A percentile compares a stretch with the other conserved stretches of the same genome.
Evolutionary conservation across 768 basidiomycete genomes (phyloP).

Genomic region (Russula olivacea): DNA sequence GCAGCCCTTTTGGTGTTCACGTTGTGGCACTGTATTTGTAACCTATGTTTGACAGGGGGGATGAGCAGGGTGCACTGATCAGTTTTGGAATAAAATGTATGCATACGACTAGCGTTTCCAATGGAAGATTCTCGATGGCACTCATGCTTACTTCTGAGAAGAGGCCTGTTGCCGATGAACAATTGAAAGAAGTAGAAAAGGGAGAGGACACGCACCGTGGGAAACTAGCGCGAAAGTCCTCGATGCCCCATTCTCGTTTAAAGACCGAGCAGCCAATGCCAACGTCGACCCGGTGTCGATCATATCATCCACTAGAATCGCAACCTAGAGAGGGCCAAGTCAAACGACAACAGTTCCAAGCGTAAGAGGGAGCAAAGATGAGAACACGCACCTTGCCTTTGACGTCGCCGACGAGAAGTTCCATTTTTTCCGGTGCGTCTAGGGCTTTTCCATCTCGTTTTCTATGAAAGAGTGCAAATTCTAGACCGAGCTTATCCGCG

Average conservation of each 20-base stretch:
- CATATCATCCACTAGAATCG: constrained; percentile 98
- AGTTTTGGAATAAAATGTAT: background rate
- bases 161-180: constrained; percentile 46
- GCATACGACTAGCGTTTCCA: constrained; percentile 82
- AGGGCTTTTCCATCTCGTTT: constrained; percentile 68
- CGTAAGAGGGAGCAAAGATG: background rate
- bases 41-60: constrained; percentile 44
- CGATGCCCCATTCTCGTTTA: constrained; percentile 85
- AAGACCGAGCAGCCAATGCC: constrained; percentile 72
- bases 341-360: constrained; percentile 13
- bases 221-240: constrained; percentile 84
- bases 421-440: constrained; percentile 74
- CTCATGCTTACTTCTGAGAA: constrained; percentile 72
- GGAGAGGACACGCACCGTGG: constrained; percentile 55
- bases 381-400: constrained; percentile 65
- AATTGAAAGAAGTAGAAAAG: constrained; percentile 4
- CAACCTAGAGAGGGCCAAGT: constrained; percentile 46
- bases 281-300: constrained; percentile 94
- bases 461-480: constrained; percentile 93
- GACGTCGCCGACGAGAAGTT: constrained; percentile 93
- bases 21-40: constrained; percentile 93
- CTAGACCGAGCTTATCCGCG: constrained; percentile 90
- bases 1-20: constrained; percentile 51
- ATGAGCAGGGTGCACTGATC: background rate
- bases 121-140: constrained; percentile 60